Evolutionary conservation across 371 early-diverging fungal genomes (phyloP).

Genomic region (Apophysomyces elegans): DNA sequence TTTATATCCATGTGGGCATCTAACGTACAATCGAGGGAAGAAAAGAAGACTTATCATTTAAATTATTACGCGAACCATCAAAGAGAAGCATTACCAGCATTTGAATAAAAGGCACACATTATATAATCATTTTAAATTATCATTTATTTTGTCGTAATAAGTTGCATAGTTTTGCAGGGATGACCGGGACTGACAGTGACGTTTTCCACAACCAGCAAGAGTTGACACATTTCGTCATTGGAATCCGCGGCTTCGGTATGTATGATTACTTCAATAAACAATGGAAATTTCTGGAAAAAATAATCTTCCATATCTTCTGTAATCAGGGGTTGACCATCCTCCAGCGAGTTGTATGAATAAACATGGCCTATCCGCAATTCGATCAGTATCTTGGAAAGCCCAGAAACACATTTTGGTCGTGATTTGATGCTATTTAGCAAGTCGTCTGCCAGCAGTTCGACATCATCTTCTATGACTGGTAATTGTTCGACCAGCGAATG

Average conservation of each 20-base stretch:
- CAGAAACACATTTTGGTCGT: conserved; percentile 13
- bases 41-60: neutral
- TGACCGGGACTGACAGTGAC: conserved; percentile 30
- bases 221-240: conserved; percentile 6
- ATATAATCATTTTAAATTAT: neutral
- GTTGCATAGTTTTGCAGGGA: conserved; percentile 11
- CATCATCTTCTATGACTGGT: conserved; percentile 38
- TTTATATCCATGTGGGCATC: neutral
- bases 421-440: conserved; percentile 30
- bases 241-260: neutral
- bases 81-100: neutral
- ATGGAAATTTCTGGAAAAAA: conserved; percentile 39
- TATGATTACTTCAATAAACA: conserved; percentile 37
- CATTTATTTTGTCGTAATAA: neutral
- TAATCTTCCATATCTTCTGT: conserved; percentile 41
- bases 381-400: conserved; percentile 28
- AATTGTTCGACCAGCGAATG: conserved; percentile 14
- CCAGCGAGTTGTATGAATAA: conserved; percentile 33
- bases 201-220: conserved; percentile 25
- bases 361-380: conserved; percentile 38
- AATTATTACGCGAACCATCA: neutral
- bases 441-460: conserved; percentile 35
- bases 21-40: neutral
- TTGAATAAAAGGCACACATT: neutral
- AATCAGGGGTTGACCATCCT: conserved; percentile 36